Evolutionary conservation across 441 rosid species (phyloP).

Genomic region (Populus hybrid): DNA sequence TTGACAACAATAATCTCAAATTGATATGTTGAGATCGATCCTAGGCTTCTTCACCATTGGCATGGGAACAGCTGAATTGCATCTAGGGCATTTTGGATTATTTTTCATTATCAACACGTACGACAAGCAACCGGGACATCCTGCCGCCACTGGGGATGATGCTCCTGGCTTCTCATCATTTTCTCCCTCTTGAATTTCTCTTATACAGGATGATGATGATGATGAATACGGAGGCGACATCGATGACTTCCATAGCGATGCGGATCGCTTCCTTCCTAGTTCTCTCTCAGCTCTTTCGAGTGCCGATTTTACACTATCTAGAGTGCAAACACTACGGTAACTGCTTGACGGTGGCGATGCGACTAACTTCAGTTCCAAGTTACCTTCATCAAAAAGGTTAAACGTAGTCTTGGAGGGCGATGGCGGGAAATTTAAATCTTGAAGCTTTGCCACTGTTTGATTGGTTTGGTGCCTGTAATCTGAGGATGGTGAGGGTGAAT

Average conservation of each 20-base stretch:
- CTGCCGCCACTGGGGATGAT: conserved; percentile 48
- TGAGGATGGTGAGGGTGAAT: conserved; percentile 32
- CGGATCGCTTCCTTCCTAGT: conserved; percentile 40
- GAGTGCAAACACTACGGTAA: conserved; percentile 79
- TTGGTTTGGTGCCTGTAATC: conserved; percentile 29
- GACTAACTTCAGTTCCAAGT: conserved; percentile 54
- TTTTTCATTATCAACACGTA: conserved; percentile 59
- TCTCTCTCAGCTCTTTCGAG: conserved; percentile 60
- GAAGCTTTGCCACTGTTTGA: conserved; percentile 43
- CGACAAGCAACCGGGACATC: conserved; percentile 76
- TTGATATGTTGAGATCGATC: conserved; percentile 77
- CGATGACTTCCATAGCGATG: conserved; percentile 29
- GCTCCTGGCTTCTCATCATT: conserved; percentile 20
- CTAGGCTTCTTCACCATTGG: conserved; percentile 59
- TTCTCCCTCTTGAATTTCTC: conserved; percentile 30
- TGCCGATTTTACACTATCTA: conserved; percentile 78
- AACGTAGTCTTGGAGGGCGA: conserved; percentile 38
- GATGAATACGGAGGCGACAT: conserved; percentile 42
- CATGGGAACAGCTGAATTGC: conserved; percentile 58
- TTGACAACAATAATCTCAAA: conserved; percentile 28
- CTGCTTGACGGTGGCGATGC: conserved; percentile 33
- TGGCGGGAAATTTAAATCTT: conserved; percentile 70
- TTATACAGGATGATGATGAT: conserved; percentile 33
- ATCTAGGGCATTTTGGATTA: conserved; percentile 80
- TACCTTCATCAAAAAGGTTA: conserved; percentile 54